phyloP scores from a whole-genome alignment of 768 basidiomycete species.

The Boletus rufocinnamomeus region DNA sequence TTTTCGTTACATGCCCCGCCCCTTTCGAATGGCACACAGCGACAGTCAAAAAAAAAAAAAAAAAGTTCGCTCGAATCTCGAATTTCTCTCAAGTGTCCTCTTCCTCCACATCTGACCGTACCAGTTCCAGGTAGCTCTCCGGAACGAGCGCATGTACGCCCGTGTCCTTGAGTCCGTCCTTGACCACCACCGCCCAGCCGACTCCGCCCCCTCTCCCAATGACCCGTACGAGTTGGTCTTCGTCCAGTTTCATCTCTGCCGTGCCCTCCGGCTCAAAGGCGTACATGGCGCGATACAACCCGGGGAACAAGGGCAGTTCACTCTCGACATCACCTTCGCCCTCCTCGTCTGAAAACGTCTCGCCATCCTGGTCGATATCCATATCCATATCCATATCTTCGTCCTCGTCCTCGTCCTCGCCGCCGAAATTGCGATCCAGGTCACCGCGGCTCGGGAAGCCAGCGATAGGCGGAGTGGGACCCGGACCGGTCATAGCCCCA shows the following conservation, averaged over 20 bases:
- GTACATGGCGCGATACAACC: slow-evolving; percentile 76
- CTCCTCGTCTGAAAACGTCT: slow-evolving; percentile 22
- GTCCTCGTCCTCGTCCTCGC: slow-evolving; percentile 32
- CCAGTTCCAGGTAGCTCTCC: slow-evolving; percentile 70
- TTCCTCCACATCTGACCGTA: slow-evolving; percentile 40
- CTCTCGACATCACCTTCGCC: slow-evolving; percentile 27
- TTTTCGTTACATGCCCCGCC: background rate
- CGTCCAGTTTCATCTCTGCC: slow-evolving; percentile 79
- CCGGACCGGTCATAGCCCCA: background rate
- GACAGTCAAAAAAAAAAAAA: background rate
- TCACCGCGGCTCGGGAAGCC: slow-evolving; percentile 43
- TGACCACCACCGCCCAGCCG: slow-evolving; percentile 77
- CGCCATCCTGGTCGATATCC: slow-evolving; percentile 38
- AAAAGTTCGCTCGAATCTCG: background rate
- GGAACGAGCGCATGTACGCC: slow-evolving; percentile 71
- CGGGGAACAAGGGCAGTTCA: slow-evolving; percentile 54
- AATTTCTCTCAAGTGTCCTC: slow-evolving; percentile 15
- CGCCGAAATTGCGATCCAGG: slow-evolving; percentile 50
- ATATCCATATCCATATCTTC: slow-evolving; percentile 20
- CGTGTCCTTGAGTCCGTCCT: slow-evolving; percentile 38
- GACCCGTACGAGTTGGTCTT: slow-evolving; percentile 75
- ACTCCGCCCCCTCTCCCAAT: slow-evolving; percentile 76
- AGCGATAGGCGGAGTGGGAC: slow-evolving; percentile 3
- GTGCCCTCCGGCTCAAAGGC: slow-evolving; percentile 78
- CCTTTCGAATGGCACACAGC: no score